Base-by-base conservation (phyloP, 2,329 filamentous ascomycete genomes). In the Hymenoscyphus fraxineus region DNA sequence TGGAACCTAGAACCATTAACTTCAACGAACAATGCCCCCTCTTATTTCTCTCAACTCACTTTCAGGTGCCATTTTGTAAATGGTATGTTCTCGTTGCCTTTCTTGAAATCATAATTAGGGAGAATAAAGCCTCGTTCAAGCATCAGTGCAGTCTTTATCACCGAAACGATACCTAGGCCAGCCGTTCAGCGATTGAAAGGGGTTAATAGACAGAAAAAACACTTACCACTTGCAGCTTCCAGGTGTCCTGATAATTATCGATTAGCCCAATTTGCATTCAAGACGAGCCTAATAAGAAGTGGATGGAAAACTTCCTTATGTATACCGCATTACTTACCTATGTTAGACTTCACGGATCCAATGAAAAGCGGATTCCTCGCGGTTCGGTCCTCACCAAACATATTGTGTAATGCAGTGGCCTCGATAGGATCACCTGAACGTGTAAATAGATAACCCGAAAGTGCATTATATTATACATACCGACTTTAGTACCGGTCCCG, bases 81-180 rank as follows among this genome's bases (percentile, higher is more conserved):
- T 12, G 72, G 73, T 13, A 79, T 78, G 4, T 73, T 74, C 4
- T 76, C 71, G 58, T 81, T 82, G 2, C 75, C 70, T 22, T 73
- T 76, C 56, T 77, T 74, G 62, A 80, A 72, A 51, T 72, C 67
- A 56, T 71, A 68, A 59, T 71, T 72, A 0, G 73, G 71, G 6
- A 72, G 64, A 22, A 76, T 73, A 35, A 71, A 69, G 4, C 70
- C 72, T 22, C 70, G 62, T 41, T 75, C 72, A 1, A 75, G 60
- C 66, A 73, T 72, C 62, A 75, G 56, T 12, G 72, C 68, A 3
- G 69, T 68, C 58, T 74, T 75, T 41, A 75, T 71, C 1, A 72
- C 67, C 9, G 69, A 68, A 40, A 71, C 65, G 22, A 72, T 69
- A n/a, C 69, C 69, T 70, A 41, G 4, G 5, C 3, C 39, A 55